Base-by-base conservation (phyloP, 2,329 filamentous ascomycete genomes). In the Alternaria tenuissima region DNA sequence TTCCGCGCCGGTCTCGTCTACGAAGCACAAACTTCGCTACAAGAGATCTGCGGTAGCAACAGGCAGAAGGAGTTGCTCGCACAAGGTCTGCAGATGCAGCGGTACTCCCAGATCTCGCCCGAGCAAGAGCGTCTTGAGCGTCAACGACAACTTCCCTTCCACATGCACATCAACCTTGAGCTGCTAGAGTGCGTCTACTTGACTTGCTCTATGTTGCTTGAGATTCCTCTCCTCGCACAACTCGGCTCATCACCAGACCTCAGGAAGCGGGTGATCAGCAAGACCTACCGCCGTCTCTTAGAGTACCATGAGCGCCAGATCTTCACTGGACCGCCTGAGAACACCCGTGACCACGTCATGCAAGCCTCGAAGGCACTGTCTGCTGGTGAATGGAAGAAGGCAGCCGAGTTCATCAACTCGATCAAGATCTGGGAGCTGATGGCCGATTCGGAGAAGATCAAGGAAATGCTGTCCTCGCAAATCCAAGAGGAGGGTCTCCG, bases 341-440 rank as follows among this genome's bases (percentile, higher is more conserved):
- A 99, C 85, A 99, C 96, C 28, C 91, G 95, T 70, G 95, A 99
- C 81, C 95, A 98, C 76, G 94, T 99, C 75, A 98, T 99, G 92
- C 96, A 98, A 84, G 94, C 94, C 14, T 97, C 95, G 62, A 97
- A 98, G 84, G 94, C 95, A 52, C 87, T 99, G 63, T 94, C 95
- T 32, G 94, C 93, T 20, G 95, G 96, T 69, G 95, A 99, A 82
- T 99, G 95, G 95, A 97, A 97, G 88, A 96, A 96, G 85, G 91
- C 94, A 16, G 94, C 90, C 22, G 87, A 91, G 64, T 95, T 96
- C 81, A 94, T 99, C 80, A 93, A 95, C 84, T 92, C 90, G 76
- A 99, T 99, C 84, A 99, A 97, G 88, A 99, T 99, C 79, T 99
- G 95, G 95, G 95, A 99, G 56, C 87, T 99, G 69, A 96, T 99